These are phyloP conservation scores for Stagonosporopsis tanaceti DNA, from an alignment of 2,329 filamentous ascomycete species.

Conservation along the genomic window DNA sequence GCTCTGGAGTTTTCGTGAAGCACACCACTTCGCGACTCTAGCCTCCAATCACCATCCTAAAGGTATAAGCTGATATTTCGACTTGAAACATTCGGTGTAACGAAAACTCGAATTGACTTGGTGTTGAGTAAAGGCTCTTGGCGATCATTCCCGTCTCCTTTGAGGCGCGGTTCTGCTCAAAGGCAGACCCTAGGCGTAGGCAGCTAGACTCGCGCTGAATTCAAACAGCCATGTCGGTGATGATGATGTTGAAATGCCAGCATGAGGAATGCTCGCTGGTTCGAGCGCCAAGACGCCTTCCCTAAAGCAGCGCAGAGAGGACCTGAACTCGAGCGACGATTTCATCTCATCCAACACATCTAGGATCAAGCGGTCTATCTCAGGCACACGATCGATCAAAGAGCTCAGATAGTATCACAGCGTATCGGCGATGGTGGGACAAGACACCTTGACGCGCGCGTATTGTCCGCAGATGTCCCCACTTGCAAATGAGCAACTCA, in stretches of 20 bases:
- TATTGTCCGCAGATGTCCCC: neutral
- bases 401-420: neutral
- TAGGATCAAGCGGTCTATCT: neutral
- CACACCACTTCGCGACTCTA: constrained; percentile 1
- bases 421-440: neutral
- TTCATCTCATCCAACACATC: neutral
- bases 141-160: neutral
- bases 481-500: neutral
- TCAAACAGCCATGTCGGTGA: neutral
- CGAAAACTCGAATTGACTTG: neutral
- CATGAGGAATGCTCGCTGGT: neutral
- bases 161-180: too few relatives aligned
- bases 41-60: neutral
- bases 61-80: neutral
- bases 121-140: neutral
- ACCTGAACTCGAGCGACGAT: neutral
- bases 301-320: neutral
- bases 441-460: constrained; percentile 7
- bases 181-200: neutral
- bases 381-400: neutral
- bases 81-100: neutral
- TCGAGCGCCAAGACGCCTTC: constrained; percentile 5
- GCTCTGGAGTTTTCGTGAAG: constrained; percentile 9
- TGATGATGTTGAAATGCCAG: neutral
- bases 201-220: neutral